phyloP scores from a whole-genome alignment of 2,329 filamentous ascomycete species.

The Zalaria sp. region DNA sequence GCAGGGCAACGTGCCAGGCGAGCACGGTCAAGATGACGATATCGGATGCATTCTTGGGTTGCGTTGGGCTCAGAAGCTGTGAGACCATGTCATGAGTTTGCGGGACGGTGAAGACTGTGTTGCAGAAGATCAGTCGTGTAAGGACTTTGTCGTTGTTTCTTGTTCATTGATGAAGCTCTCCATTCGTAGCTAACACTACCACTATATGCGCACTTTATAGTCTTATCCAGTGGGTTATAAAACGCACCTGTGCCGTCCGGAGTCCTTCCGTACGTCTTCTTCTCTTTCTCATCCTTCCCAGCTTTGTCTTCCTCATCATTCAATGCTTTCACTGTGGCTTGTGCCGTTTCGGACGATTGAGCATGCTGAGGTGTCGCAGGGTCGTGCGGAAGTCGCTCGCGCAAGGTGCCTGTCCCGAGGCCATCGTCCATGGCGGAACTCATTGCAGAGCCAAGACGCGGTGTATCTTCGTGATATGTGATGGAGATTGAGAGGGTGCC shows the following conservation, averaged over 20 bases:
- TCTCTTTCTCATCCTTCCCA: slow-evolving; percentile 37
- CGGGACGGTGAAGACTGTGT: slow-evolving; percentile 80
- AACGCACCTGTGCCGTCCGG: slow-evolving; percentile 76
- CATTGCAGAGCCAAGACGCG: not conserved
- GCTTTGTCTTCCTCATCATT: slow-evolving; percentile 34
- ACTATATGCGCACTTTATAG: not conserved
- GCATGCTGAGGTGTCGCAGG: slow-evolving; percentile 17
- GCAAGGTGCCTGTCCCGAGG: slow-evolving; percentile 23
- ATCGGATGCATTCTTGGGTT: slow-evolving; percentile 92
- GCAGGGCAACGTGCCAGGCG: slow-evolving; percentile 55
- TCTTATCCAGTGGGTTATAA: not conserved
- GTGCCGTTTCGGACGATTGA: slow-evolving; percentile 23
- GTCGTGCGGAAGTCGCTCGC: slow-evolving; percentile 29
- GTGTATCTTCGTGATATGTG: too few species aligned
- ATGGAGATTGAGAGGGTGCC: too few species aligned
- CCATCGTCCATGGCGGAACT: not conserved
- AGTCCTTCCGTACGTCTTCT: slow-evolving; percentile 82
- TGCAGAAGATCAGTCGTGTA: slow-evolving; percentile 2
- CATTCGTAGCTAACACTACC: not conserved
- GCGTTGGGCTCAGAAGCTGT: slow-evolving; percentile 82
- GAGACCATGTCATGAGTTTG: slow-evolving; percentile 98
- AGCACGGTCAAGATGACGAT: slow-evolving; percentile 65
- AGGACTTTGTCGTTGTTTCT: not conserved
- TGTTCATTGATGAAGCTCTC: not conserved
- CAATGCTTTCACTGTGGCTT: slow-evolving; percentile 33